Percentiles rank a stretch among this genome's conserved stretches.
phyloP scores from a whole-genome alignment of 768 basidiomycete genomes.

The Kwoniella botswanensis region DNA sequence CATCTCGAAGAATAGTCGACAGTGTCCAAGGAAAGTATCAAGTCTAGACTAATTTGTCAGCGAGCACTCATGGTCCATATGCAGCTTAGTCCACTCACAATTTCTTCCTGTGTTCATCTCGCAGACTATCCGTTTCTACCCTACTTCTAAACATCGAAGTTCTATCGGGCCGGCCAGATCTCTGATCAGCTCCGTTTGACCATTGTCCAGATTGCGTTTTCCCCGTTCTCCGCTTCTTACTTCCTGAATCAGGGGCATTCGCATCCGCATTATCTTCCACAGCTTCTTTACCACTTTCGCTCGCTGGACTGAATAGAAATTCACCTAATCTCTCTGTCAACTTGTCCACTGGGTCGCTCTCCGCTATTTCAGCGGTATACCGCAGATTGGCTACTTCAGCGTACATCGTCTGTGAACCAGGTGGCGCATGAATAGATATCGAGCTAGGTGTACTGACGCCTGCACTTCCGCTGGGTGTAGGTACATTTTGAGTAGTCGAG shows the following conservation, averaged over 20 bases:
- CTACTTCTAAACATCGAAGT: constrained; percentile 13
- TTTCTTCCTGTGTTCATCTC: constrained; percentile 33
- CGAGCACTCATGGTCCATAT: neutral
- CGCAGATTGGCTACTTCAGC: constrained; percentile 16
- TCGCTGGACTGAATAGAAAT: constrained; percentile 39
- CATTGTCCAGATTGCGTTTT: constrained; percentile 18
- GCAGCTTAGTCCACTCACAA: constrained; percentile 31
- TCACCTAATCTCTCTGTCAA: constrained; percentile 46
- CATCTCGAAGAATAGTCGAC: constrained; percentile 50
- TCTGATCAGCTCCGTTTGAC: neutral
- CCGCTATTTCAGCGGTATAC: constrained; percentile 18
- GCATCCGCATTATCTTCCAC: neutral
- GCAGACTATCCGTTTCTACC: constrained; percentile 42
- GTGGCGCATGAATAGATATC: constrained; percentile 5
- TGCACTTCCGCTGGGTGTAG: constrained; percentile 5
- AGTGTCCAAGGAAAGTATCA: constrained; percentile 42
- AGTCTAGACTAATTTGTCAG: constrained; percentile 23
- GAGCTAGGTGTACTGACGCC: constrained; percentile 13
- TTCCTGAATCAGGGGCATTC: constrained; percentile 3
- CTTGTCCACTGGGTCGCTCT: constrained; percentile 32
- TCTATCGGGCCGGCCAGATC: constrained; percentile 5
- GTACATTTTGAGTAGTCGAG: constrained; percentile 4
- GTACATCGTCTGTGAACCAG: constrained; percentile 13
- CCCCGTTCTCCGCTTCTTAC: constrained; percentile 20
- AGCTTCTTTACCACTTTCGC: constrained; percentile 11